Evolutionary conservation across 441 rosid species (phyloP), one percentile per base, ranked within the genome.

Genomic region (Adansonia gregorii): DNA sequence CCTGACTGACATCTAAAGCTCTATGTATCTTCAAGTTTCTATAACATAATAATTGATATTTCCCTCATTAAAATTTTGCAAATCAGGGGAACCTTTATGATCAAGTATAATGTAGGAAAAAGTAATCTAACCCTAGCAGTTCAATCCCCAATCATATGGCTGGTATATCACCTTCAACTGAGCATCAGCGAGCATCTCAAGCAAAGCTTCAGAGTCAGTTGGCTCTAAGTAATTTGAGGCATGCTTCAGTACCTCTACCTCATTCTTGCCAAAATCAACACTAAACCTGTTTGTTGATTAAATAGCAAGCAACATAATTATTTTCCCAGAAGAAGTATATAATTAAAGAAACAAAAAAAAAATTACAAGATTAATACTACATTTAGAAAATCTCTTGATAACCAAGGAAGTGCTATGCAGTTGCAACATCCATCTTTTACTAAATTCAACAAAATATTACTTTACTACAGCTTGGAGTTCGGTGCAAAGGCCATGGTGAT

Each of bases 101-200:
- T 56, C 64, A 6, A 76, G 61, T 82, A 46, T 58, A 67, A 64
- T n/a, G 69, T 45, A 49, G 27, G 48, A 72, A 68, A 69, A 78
- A 56, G 64, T 61, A 51, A 65, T 35, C 72, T 68, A 78, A 35
- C 15, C 66, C 82, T 87, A 92, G 83, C 83, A 86, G 77, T 94
- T 94, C 80, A 88, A 78, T 19, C 92, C 87, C 97, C 98, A 94
- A 43, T 91, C 91, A 75, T 89, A 94, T 27, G 82, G 83, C 77
- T 91, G 98, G 78, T 91, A 91, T n/a, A 81, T 79, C 83, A 91
- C 88, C 89, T 87, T 88, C 85, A 92, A 78, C 78, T 88, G 91
- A 82, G 80, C 79, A 78, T 79, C 75, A 43, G 90, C 88, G 27
- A 94, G 83, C 82, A 87, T 78, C 87, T 91, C 92, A 39, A 92